phyloP scores from a whole-genome alignment of 2,329 filamentous ascomycete species.

The Talaromyces sp. region DNA sequence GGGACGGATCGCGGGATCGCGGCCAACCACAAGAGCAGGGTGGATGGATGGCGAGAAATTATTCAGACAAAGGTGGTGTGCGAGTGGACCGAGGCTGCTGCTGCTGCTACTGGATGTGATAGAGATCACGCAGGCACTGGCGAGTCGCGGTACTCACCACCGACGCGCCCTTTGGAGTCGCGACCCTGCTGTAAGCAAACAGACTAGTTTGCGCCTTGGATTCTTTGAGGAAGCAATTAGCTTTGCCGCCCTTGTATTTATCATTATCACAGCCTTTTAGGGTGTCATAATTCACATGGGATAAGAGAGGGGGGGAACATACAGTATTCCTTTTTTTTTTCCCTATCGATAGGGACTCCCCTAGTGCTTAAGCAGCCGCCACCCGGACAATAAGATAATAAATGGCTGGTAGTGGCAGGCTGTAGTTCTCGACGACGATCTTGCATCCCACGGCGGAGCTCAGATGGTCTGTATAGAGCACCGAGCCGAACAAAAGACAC shows the following conservation, averaged over 20 bases:
- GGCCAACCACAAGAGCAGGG: conserved; percentile 11
- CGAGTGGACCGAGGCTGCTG: conserved; percentile 10
- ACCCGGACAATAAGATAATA: not conserved
- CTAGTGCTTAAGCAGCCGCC: not conserved
- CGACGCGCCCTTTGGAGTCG: not conserved
- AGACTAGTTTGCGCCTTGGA: not conserved
- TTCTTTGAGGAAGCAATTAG: not conserved
- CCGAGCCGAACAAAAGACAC: not conserved
- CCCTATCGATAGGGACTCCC: not conserved
- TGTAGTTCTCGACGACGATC: not conserved
- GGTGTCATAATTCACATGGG: not conserved
- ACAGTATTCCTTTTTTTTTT: not conserved
- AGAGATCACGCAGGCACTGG: conserved; percentile 26
- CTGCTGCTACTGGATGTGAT: conserved; percentile 9
- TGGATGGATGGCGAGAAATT: not conserved
- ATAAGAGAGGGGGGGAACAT: not conserved
- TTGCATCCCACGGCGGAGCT: not conserved
- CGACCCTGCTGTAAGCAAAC: not conserved
- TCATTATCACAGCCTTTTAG: not conserved
- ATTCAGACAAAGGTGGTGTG: conserved; percentile 1
- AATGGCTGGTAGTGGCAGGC: not conserved
- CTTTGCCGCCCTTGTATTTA: not conserved
- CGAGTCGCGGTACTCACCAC: conserved; percentile 15
- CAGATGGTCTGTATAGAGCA: not conserved
- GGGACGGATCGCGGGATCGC: conserved; percentile 6